These are phyloP conservation scores for Heliamphora pulchella DNA, from an alignment of 179 eudicot genomes.

Conservation along the genomic window DNA sequence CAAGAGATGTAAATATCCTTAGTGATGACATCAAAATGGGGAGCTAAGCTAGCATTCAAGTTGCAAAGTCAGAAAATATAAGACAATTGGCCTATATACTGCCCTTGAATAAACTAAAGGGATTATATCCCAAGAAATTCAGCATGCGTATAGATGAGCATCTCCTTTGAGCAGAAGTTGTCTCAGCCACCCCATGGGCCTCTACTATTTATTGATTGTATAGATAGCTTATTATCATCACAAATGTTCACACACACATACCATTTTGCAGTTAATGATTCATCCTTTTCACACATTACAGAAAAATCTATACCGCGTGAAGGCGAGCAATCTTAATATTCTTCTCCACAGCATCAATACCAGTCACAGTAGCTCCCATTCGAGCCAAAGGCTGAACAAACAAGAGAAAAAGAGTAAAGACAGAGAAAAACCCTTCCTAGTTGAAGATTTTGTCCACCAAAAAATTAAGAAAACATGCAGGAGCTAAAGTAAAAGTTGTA, in stretches of 20 bases:
- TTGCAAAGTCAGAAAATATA: not conserved
- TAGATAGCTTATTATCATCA: not conserved
- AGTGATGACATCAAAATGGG: not conserved
- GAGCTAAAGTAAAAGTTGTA: not conserved
- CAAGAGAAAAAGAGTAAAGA: conserved; percentile 7
- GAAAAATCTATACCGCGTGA: conserved; percentile 65
- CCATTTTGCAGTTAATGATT: not conserved
- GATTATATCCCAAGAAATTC: not conserved
- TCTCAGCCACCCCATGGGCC: not conserved
- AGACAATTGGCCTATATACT: not conserved
- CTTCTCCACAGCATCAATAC: conserved; percentile 86
- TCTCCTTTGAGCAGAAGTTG: not conserved
- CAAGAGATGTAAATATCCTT: not conserved
- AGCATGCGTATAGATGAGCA: not conserved
- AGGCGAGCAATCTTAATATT: conserved; percentile 83
- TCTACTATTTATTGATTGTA: not conserved
- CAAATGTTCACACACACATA: not conserved
- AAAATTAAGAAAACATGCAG: not conserved
- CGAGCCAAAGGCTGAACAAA: conserved; percentile 83
- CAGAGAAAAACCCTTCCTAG: not conserved
- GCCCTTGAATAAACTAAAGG: not conserved
- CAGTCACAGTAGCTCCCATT: conserved; percentile 91
- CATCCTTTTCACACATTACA: not conserved
- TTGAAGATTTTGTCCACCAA: not conserved
- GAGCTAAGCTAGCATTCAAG: conserved; percentile 1